Evolutionary conservation across 139 green algal species (phyloP).

Genomic region (Asterochloris erici): DNA sequence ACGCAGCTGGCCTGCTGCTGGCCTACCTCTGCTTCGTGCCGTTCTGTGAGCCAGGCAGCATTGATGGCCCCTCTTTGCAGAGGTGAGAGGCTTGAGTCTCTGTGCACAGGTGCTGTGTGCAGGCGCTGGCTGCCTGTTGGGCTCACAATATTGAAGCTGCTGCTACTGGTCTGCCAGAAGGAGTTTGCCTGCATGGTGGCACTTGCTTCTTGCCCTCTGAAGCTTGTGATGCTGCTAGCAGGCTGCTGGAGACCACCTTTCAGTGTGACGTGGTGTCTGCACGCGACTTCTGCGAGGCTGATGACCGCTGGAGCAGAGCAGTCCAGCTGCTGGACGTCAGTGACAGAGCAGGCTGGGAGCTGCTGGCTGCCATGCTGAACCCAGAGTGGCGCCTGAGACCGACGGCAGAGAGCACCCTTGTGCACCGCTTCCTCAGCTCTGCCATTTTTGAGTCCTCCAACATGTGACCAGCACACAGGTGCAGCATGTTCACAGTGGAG

Average conservation of each 20-base stretch:
- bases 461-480: too few relatives aligned
- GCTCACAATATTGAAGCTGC: too few relatives aligned
- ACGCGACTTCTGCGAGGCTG: slow-evolving; percentile 56
- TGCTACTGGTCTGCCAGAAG: neutral
- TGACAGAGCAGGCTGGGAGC: slow-evolving; percentile 39
- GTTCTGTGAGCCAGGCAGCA: slow-evolving; percentile 43
- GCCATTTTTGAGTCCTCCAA: neutral
- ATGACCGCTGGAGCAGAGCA: slow-evolving; percentile 47
- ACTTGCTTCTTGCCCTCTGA: neutral
- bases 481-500: too few relatives aligned
- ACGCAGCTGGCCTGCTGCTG: slow-evolving; percentile 47
- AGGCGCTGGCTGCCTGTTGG: too few relatives aligned
- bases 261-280: slow-evolving; percentile 35
- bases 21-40: slow-evolving; percentile 53
- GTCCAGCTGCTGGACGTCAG: slow-evolving; percentile 46
- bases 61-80: slow-evolving; percentile 51
- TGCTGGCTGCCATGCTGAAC: slow-evolving; percentile 47
- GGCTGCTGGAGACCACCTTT: slow-evolving; percentile 55
- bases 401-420: slow-evolving; percentile 39
- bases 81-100: neutral
- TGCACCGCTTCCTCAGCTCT: slow-evolving; percentile 42
- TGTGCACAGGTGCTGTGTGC: neutral
- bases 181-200: neutral
- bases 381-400: slow-evolving; percentile 45
- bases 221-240: neutral